Conservation (phyloP, 73 alveolate genomes). For the Stentor roeselii region DNA sequence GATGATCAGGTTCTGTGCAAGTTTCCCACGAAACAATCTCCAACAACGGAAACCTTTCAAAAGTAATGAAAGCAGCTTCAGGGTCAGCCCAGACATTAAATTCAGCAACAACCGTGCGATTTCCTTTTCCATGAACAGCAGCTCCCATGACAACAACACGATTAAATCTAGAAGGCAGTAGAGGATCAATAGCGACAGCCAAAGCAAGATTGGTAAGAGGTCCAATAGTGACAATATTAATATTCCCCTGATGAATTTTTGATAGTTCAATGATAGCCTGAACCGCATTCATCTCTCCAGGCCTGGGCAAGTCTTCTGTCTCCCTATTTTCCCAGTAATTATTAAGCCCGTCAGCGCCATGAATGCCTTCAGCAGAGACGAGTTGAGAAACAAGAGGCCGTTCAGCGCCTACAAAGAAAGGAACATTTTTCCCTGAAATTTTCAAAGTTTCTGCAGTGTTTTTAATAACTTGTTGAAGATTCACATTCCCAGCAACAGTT, state of each 20-base stretch:
- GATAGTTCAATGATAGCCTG: conserved; percentile 28
- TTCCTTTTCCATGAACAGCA: conserved; percentile 57
- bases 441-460: conserved; percentile 37
- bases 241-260: conserved; percentile 40
- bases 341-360: conserved; percentile 16
- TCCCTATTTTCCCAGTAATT: not conserved
- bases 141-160: conserved; percentile 70
- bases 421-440: conserved; percentile 21
- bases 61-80: conserved; percentile 64
- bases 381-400: conserved; percentile 28
- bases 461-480: conserved; percentile 60
- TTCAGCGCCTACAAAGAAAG: conserved; percentile 36
- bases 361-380: not conserved
- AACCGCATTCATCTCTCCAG: conserved; percentile 26
- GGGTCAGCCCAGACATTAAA: conserved; percentile 67
- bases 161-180: conserved; percentile 48
- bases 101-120: conserved; percentile 65
- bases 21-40: conserved; percentile 45
- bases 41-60: conserved; percentile 31
- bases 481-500: conserved; percentile 70
- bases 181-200: conserved; percentile 64
- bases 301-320: not conserved
- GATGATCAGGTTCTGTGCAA: not conserved
- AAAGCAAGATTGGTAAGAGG: conserved; percentile 72
- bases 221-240: conserved; percentile 56